These are phyloP conservation scores for Aspergillus ostianus DNA, from an alignment of 495 filamentous ascomycete species.

Conservation along the genomic window DNA sequence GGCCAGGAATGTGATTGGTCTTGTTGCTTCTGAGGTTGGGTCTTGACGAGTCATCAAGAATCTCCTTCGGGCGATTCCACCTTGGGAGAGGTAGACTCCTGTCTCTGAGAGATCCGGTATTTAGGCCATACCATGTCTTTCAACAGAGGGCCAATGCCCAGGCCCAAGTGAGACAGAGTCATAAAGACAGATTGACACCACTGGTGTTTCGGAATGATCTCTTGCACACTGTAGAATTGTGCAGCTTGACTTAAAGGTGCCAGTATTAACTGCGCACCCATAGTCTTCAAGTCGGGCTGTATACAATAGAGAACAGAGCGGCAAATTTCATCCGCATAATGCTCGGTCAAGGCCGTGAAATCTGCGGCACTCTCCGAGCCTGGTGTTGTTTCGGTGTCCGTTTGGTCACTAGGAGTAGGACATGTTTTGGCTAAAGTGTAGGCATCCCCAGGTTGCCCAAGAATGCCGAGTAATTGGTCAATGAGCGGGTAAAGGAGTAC, in stretches of 20 bases:
- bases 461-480: slow-evolving; percentile 17
- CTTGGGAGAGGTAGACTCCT: slow-evolving; percentile 8
- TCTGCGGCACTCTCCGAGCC: slow-evolving; percentile 2
- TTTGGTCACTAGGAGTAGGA: neutral
- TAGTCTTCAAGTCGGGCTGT: slow-evolving; percentile 24
- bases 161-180: slow-evolving; percentile 15
- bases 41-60: neutral
- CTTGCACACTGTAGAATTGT: slow-evolving; percentile 23
- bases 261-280: slow-evolving; percentile 21
- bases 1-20: neutral
- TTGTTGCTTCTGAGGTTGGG: neutral
- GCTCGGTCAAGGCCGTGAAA: slow-evolving; percentile 16
- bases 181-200: slow-evolving; percentile 25
- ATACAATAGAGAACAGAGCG: slow-evolving; percentile 20
- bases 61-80: neutral
- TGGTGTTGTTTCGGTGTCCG: neutral
- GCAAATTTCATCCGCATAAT: slow-evolving; percentile 24
- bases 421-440: slow-evolving; percentile 7
- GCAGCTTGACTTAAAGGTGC: slow-evolving; percentile 22
- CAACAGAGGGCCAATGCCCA: slow-evolving; percentile 23
- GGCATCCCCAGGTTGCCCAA: slow-evolving; percentile 7
- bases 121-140: slow-evolving; percentile 28
- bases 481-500: slow-evolving; percentile 25
- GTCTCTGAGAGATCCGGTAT: slow-evolving; percentile 16
- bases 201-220: slow-evolving; percentile 16